phyloP scores from a whole-genome alignment of 108 stramenopile genomes.

The Discostella stelligeroides region DNA sequence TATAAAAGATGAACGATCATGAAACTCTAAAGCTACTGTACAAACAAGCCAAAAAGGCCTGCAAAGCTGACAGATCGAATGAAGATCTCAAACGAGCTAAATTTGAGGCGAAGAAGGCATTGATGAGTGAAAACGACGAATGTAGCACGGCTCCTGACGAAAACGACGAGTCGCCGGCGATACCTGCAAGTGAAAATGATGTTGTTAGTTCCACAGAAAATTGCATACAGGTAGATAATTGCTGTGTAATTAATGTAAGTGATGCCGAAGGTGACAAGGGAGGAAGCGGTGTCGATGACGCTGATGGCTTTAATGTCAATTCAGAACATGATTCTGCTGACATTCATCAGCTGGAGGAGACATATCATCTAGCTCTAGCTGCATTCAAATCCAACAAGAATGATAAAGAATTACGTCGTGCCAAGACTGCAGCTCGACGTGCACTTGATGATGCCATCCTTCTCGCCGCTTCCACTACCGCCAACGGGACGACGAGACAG shows the following conservation, averaged over 20 bases:
- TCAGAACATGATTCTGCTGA: constrained; percentile 1
- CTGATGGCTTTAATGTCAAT: not conserved
- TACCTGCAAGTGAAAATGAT: not conserved
- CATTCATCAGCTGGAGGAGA: constrained; percentile 24
- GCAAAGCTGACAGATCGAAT: constrained; percentile 19
- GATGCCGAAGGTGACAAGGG: not conserved
- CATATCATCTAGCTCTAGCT: constrained; percentile 30
- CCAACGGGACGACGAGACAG: constrained; percentile 5
- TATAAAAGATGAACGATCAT: not conserved
- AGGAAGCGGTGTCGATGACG: not conserved
- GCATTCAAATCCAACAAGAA: constrained; percentile 45
- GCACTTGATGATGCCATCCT: constrained; percentile 36
- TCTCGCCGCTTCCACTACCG: not conserved
- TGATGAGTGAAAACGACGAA: constrained; percentile 11
- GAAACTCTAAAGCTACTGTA: constrained; percentile 10
- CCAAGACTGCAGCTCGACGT: constrained; percentile 40
- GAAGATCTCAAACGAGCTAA: constrained; percentile 18
- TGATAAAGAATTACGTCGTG: constrained; percentile 45
- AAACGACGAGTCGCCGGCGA: not conserved
- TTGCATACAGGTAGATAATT: not conserved
- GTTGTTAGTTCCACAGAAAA: not conserved
- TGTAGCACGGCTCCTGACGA: not conserved
- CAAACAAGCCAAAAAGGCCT: constrained; percentile 20
- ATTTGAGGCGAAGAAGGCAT: constrained; percentile 17
- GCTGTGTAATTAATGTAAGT: not conserved